Conservation (phyloP, 441 rosid species). For the Lepidium campestre region DNA sequence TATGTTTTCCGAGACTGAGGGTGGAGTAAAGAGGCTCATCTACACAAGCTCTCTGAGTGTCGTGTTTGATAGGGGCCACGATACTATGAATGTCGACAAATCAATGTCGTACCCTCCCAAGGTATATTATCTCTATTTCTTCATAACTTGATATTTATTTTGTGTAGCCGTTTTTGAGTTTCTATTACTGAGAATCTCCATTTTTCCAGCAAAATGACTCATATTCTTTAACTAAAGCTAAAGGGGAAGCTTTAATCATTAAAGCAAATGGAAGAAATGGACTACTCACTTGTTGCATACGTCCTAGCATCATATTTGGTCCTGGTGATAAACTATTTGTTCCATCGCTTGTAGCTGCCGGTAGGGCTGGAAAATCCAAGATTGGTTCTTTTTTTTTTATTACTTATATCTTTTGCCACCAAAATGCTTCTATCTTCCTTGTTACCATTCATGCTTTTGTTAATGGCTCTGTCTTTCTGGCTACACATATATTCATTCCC, state of each 20-base stretch:
- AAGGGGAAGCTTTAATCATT: slow-evolving; percentile 69
- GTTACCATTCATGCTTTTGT: no score
- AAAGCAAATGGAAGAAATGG: slow-evolving; percentile 73
- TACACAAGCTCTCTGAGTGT: slow-evolving; percentile 94
- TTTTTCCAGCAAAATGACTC: slow-evolving; percentile 94
- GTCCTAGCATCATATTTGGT: slow-evolving; percentile 92
- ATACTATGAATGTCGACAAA: slow-evolving; percentile 58
- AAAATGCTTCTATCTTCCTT: no score
- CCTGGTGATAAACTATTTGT: slow-evolving; percentile 85
- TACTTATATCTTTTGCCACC: no score
- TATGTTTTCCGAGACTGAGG: no score
- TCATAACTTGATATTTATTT: no score
- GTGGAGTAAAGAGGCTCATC: slow-evolving; percentile 76
- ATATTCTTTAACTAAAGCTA: slow-evolving; percentile 89
- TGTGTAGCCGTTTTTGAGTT: no score
- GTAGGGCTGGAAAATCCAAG: slow-evolving; percentile 91
- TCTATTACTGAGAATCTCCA: no score
- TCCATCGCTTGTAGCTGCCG: slow-evolving; percentile 81
- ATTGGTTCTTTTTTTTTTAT: no score
- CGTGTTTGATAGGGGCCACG: slow-evolving; percentile 74
- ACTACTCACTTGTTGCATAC: slow-evolving; percentile 79
- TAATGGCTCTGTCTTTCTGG: no score
- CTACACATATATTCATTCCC: no score
- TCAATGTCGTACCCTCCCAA: slow-evolving; percentile 59
- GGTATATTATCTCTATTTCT: no score